phyloP scores from a whole-genome alignment of 371 early-diverging fungal species.

The Apophysomyces elegans region DNA sequence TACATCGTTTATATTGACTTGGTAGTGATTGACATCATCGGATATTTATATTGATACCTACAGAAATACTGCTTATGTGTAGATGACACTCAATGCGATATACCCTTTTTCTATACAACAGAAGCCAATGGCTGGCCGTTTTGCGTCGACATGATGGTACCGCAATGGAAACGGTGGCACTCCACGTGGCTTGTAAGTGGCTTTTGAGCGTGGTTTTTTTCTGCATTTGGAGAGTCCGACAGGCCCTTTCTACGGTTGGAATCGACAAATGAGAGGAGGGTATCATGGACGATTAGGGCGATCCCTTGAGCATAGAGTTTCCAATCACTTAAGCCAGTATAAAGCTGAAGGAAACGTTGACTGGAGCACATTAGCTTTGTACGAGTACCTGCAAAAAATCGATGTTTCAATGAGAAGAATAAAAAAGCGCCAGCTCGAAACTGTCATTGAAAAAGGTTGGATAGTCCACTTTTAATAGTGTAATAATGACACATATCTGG shows the following conservation, averaged over 20 bases:
- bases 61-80: too few species aligned
- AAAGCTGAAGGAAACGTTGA: conserved; percentile 38
- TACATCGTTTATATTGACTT: too few species aligned
- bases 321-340: conserved; percentile 34
- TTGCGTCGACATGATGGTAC: too few species aligned
- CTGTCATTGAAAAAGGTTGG: conserved; percentile 51
- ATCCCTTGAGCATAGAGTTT: conserved; percentile 34
- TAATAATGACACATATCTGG: not conserved
- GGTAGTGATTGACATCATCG: not conserved
- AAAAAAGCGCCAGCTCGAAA: conserved; percentile 52
- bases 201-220: not conserved
- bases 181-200: conserved; percentile 2
- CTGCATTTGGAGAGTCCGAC: not conserved
- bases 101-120: not conserved
- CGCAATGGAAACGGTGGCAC: not conserved
- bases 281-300: conserved; percentile 31
- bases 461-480: not conserved
- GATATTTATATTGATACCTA: not conserved
- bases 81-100: not conserved
- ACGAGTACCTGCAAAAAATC: conserved; percentile 51
- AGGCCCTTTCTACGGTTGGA: conserved; percentile 6
- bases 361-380: conserved; percentile 30
- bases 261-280: conserved; percentile 28
- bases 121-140: not conserved
- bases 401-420: conserved; percentile 53